A percentile compares a stretch with the other conserved stretches of the same genome.
These are phyloP conservation scores for Salvia splendens DNA, from an alignment of 257 asterid genomes.

Conservation along the genomic window DNA sequence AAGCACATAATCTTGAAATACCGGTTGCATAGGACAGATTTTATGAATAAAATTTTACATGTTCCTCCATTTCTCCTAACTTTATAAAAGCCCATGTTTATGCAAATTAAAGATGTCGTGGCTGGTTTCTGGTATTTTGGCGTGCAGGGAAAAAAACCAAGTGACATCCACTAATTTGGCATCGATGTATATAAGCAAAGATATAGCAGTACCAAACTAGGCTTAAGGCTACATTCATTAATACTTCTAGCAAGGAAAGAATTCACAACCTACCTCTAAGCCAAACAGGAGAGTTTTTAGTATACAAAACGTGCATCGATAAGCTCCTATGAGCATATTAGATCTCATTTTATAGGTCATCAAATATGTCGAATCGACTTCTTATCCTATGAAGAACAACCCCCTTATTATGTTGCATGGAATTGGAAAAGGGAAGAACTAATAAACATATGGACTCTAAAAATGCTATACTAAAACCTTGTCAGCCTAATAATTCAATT, in stretches of 20 bases:
- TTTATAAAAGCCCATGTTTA: not conserved
- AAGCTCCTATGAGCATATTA: not conserved
- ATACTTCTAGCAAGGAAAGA: not conserved
- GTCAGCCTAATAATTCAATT: not conserved
- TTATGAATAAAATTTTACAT: not conserved
- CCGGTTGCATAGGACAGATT: not conserved
- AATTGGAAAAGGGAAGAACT: not conserved
- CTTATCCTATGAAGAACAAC: not conserved
- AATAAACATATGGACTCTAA: slow-evolving; percentile 4
- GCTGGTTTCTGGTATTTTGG: not conserved
- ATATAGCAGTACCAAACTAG: not conserved
- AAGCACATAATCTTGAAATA: not conserved
- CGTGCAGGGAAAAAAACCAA: not conserved
- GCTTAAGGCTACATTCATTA: not conserved
- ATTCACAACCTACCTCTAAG: slow-evolving; percentile 6
- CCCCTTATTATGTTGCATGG: not conserved
- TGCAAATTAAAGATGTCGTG: not conserved
- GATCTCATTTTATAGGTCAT: not conserved
- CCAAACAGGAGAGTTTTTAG: not conserved
- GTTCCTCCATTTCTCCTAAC: slow-evolving; percentile 1
- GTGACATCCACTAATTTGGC: not conserved
- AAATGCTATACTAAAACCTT: not conserved
- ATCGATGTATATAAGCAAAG: not conserved
- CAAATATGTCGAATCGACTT: not conserved
- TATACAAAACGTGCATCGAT: not conserved